Evolutionary conservation across 768 basidiomycete genomes (phyloP), one percentile per base, ranked within the genome.

Genomic region (Naematelia aurantialba): DNA sequence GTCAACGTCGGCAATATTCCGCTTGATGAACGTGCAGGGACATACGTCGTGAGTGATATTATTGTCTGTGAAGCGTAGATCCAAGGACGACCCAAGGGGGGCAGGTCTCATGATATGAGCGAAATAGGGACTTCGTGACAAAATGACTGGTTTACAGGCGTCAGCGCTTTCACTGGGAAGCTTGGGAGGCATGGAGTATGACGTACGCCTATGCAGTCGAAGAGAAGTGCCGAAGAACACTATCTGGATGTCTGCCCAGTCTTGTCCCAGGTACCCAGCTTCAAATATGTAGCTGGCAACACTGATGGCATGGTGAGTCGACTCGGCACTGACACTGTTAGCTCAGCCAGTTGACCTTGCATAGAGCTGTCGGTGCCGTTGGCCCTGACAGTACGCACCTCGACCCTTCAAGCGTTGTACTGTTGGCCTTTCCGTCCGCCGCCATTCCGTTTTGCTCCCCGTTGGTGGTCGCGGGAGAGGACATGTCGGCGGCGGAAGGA

Each of bases 41-140:
- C 85, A 60, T 79, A 90, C 90, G 82, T 91, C 89, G 73, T 85
- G 84, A 14, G 87, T 89, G 57, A 92, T 85, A 77, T 89, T 86
- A 50, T 87, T 88, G 67, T 90, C 87, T 61, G 87, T 85, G 61
- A 91, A 79, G 62, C 85, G 83, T 55, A 91, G 83, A 72, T 86
- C 87, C 68, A 92, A 83, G 55, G 83, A 80, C 81, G 79, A 78
- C 29, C 73, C 76, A 30, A 71, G 68, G 24, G 86, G 85, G 30
- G 87, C 85, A 50, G 87, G 88, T 56, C 86, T 87, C 86, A 94
- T 89, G 65, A 90, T 81, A 75, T 91, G 89, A 42, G 87, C 88
- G 70, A 93, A 83, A 78, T 85, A 89, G 34, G 91, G 90, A 29
- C 90, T 91, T 54, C 87, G 86, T 60, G 89, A 89, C 62, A 93